A percentile compares a stretch with the other conserved stretches of the same genome.
These are phyloP conservation scores for Talaromyces sp. DNA, from an alignment of 2,329 filamentous ascomycete species.

Conservation along the genomic window DNA sequence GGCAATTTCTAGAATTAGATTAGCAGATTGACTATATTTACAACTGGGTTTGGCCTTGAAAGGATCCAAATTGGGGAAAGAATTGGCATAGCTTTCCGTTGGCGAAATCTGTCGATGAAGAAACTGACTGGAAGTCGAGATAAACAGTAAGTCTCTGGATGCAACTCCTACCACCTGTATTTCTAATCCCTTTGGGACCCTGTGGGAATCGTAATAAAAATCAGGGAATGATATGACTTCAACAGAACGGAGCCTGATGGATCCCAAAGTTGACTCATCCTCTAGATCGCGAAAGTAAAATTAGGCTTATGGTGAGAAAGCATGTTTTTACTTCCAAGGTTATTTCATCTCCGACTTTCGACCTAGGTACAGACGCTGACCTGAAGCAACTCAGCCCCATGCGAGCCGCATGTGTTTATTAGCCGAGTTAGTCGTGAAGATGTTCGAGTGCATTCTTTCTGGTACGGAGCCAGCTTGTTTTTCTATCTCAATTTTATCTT, in stretches of 20 bases:
- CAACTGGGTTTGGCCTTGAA: not conserved
- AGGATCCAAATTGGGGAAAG: not conserved
- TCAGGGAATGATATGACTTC: not conserved
- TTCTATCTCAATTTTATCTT: too few relatives aligned
- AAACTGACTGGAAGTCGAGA: not conserved
- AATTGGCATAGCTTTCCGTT: not conserved
- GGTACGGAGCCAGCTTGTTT: too few relatives aligned
- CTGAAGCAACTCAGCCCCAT: too few relatives aligned
- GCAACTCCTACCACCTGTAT: too few relatives aligned
- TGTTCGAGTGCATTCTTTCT: too few relatives aligned
- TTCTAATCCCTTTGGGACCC: not conserved
- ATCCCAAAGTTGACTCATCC: not conserved
- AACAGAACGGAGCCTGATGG: not conserved
- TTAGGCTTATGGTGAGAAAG: not conserved
- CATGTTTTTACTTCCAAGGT: not conserved
- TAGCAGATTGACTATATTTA: not conserved
- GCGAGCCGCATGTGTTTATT: not conserved
- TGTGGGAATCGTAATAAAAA: not conserved
- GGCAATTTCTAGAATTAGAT: not conserved
- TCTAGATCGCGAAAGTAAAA: not conserved
- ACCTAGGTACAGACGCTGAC: too few relatives aligned
- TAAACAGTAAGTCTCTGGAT: not conserved
- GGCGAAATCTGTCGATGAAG: not conserved
- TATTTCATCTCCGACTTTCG: not conserved
- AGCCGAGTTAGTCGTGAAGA: not conserved